Percentiles rank a stretch among this genome's conserved stretches.
These are phyloP conservation scores for Xerocomus potaroensis DNA, from an alignment of 768 basidiomycete genomes.

Conservation along the genomic window DNA sequence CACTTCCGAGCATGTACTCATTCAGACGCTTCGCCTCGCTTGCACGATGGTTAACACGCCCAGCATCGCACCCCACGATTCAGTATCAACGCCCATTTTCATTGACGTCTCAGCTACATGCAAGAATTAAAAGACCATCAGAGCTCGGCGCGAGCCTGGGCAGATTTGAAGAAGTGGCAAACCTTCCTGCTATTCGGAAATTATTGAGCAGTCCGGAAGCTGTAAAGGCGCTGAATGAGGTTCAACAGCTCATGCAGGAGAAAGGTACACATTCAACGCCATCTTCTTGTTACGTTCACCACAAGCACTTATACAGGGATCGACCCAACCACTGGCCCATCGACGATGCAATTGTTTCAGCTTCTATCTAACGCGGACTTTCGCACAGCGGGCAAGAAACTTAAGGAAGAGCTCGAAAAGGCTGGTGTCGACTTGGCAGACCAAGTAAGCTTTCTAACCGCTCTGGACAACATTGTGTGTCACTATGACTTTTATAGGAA, in stretches of 20 bases:
- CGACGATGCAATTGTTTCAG: constrained; percentile 50
- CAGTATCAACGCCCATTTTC: constrained; percentile 28
- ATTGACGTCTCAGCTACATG: constrained; percentile 25
- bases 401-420: constrained; percentile 49
- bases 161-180: constrained; percentile 36
- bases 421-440: constrained; percentile 58
- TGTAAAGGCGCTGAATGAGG: constrained; percentile 42
- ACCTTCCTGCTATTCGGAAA: constrained; percentile 45
- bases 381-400: constrained; percentile 40
- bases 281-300: background rate
- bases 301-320: constrained; percentile 36
- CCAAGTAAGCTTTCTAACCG: constrained; percentile 37
- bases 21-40: constrained; percentile 13
- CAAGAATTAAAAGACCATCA: constrained; percentile 25
- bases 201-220: constrained; percentile 48
- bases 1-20: constrained; percentile 20
- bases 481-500: constrained; percentile 34
- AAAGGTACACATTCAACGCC: constrained; percentile 35
- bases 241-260: constrained; percentile 44
- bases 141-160: constrained; percentile 35
- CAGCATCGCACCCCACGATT: constrained; percentile 5
- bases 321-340: constrained; percentile 44
- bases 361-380: constrained; percentile 52
- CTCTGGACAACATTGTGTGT: background rate
- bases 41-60: constrained; percentile 14